Conservation (phyloP, 129 eudicot species). For the Flaveria robusta region DNA sequence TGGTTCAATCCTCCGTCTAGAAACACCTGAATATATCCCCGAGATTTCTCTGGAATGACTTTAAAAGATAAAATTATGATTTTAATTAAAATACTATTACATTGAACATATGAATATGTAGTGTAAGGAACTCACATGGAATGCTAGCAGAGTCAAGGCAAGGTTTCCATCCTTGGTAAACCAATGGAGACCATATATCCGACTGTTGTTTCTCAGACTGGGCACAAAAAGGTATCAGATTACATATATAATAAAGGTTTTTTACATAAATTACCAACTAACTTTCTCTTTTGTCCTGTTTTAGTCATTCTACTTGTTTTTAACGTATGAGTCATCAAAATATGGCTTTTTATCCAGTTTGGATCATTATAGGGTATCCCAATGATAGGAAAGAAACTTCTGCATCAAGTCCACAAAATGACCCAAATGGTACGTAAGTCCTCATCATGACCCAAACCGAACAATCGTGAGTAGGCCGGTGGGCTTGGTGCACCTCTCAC, state of each 20-base stretch:
- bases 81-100: not conserved
- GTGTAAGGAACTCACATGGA: conserved; percentile 46
- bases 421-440: not conserved
- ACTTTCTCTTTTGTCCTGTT: not conserved
- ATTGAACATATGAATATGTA: not conserved
- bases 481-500: not conserved
- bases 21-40: conserved; percentile 85
- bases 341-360: not conserved
- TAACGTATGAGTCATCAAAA: not conserved
- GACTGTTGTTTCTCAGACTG: conserved; percentile 49
- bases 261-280: not conserved
- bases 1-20: conserved; percentile 96
- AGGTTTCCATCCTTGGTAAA: conserved; percentile 71
- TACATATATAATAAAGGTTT: conserved; percentile 18
- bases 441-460: not conserved
- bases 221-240: conserved; percentile 13
- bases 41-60: conserved; percentile 59
- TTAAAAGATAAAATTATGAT: conserved; percentile 15
- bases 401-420: not conserved
- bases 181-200: conserved; percentile 70
- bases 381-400: not conserved
- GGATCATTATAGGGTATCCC: not conserved
- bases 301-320: not conserved
- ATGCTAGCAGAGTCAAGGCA: conserved; percentile 40
- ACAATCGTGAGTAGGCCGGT: not conserved